Base-by-base conservation (phyloP, 2,329 filamentous ascomycete species). In the Helminthosporium solani region DNA sequence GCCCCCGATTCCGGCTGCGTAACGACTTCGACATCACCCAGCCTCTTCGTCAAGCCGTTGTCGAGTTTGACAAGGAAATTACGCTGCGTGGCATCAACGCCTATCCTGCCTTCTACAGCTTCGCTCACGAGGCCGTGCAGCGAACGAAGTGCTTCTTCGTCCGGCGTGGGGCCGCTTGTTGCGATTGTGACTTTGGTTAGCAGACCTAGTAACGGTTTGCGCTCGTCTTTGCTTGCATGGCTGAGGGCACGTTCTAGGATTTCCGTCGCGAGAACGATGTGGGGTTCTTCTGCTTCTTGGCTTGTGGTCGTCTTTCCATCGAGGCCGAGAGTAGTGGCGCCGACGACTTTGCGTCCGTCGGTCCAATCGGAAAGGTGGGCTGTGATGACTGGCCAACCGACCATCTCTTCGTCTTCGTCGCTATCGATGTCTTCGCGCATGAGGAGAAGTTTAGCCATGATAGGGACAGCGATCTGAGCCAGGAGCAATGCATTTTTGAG, bases 321-420 rank as follows among this genome's bases (percentile, higher is more conserved):
- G n/a, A 65, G 47, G 12, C 72, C 47, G 74, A 63, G 28, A 23
- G 68, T 60, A 0, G 79, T 71, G 73, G 87, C 73, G 74, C 88
- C 77, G 9, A 83, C 73, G 6, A 83, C 77, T 68, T 95, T 91
- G 40, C 92, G 79, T 30, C 91, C 90, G 67, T 97, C 92, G 0
- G 92, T 97, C 94, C 92, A 97, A 67, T 97, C 92, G 0, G 91
- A 83, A 7, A 97, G 74, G 61, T 90, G 92, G 2, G 88, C 84
- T 1, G 88, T 90, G 47, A 95, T 88, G 2, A 85, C 82, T 34
- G 82, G 80, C 54, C 95, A 80, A 57, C 85, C 84, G 7, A 92
- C 87, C 83, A 95, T 90, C 23, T 70, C 71, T 25, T 70, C 71
- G 20, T 87, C 88, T 33, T 19, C 30, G 25, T 88, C 90, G 38